Evolutionary conservation across 176 grass and related monocot genomes (phyloP).

Genomic region (Sorghum bicolor): DNA sequence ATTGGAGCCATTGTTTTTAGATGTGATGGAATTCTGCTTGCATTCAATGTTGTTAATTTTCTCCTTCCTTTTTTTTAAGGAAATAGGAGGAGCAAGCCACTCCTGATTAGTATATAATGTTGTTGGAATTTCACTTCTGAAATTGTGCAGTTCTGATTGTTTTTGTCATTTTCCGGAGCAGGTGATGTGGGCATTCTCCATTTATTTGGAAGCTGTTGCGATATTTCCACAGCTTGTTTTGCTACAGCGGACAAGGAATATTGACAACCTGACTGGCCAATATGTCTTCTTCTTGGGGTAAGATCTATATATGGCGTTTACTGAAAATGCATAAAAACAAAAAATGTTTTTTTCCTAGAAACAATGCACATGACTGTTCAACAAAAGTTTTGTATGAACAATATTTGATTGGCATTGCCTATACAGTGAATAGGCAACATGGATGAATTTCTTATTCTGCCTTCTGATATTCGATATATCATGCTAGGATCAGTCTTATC

Average conservation of each 20-base stretch:
- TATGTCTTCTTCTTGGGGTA: conserved; percentile 98
- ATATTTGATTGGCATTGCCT: background rate
- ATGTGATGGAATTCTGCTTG: background rate
- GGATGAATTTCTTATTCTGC: background rate
- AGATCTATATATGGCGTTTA: background rate
- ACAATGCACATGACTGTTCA: background rate
- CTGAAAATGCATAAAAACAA: background rate
- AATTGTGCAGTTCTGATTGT: background rate
- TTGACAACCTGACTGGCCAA: conserved; percentile 93
- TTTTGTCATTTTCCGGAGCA: conserved; percentile 29
- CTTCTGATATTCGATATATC: background rate
- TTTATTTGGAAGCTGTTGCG: conserved; percentile 92
- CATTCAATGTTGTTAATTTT: background rate
- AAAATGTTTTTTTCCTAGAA: background rate
- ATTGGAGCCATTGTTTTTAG: conserved; percentile 3
- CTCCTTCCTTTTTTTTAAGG: background rate
- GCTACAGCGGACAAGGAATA: conserved; percentile 85
- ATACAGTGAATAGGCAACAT: background rate
- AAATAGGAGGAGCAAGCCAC: background rate
- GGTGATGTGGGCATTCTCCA: conserved; percentile 95
- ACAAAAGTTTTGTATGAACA: background rate
- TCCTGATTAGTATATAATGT: background rate
- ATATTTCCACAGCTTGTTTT: conserved; percentile 95
- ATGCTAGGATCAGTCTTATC: background rate
- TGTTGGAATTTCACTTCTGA: conserved; percentile 5